Base-by-base conservation (phyloP, 2,329 filamentous ascomycete genomes). In the Diplodia intermedia region DNA sequence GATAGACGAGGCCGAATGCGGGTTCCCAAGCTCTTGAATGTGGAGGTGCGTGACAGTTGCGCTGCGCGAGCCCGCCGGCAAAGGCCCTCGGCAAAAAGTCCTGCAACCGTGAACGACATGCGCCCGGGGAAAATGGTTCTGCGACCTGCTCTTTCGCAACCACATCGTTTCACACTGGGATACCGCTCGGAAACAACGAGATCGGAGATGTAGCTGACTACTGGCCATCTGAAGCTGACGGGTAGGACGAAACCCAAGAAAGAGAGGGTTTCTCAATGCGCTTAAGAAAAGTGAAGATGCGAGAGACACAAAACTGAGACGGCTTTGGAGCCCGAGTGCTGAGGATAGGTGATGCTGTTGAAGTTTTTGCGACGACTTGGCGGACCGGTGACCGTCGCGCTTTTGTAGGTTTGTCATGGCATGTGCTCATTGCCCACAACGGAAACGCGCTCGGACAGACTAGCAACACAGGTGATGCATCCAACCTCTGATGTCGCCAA, bases 361-460 rank as follows among this genome's bases (percentile, higher is more conserved):
- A 52, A 38, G 47, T 63, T 63, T 38, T 63, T 63, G 47, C 8
- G 60, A 52, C 38, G 60, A 52, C 47, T 52, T 63, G 43, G 47
- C 60, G 20, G 31, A 18, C 43, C 60, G 18, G 60, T 50, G 40
- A 52, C 60, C 49, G 60, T 40, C 47, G 60, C 60, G 43, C 43
- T 63, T 31, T 63, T 63, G 43, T 31, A 63, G 60, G 36, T 63
- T 52, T 52, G 60, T 18, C 40, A 63, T 63, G 60, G 60, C 60
- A 63, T 63, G 60, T 63, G 60, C 47, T 52, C 60, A 26, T 63
- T 52, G 60, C 60, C 60, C 43, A 52, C 60, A 63, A 52, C 60
- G 60, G 60, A 50, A 40, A 52, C n/a, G 60, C 60, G 60, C 60
- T 63, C 60, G 60, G 60, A 52, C 60, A 63, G 33, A 52, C 29